Conservation (phyloP, 805 yeast species). For the Candida morakotiae region DNA sequence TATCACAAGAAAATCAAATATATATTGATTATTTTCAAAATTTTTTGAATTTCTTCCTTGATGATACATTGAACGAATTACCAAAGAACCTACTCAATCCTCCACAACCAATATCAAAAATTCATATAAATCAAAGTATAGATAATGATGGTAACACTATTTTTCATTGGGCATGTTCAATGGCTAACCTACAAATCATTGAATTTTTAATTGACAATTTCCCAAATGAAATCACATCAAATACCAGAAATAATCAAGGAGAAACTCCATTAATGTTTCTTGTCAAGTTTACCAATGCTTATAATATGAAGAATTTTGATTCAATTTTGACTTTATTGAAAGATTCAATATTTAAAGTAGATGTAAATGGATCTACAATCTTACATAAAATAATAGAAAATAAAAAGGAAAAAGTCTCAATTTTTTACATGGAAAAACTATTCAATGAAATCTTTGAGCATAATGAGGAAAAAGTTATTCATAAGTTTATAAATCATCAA, state of each 20-base stretch:
- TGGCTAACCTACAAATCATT: conserved; percentile 73
- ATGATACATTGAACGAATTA: conserved; percentile 29
- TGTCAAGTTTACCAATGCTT: conserved; percentile 38
- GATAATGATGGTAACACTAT: conserved; percentile 94
- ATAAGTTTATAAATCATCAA: conserved; percentile 70
- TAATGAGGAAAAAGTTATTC: conserved; percentile 22
- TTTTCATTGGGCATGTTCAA: conserved; percentile 92
- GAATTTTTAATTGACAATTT: conserved; percentile 59
- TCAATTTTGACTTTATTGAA: conserved; percentile 28
- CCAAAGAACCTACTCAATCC: conserved; percentile 47
- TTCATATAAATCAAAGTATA: conserved; percentile 77
- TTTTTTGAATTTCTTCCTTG: conserved; percentile 50
- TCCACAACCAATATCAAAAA: conserved; percentile 50
- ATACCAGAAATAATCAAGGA: conserved; percentile 74
- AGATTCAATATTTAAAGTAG: conserved; percentile 35
- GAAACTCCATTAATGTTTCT: conserved; percentile 71
- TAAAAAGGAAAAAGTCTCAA: conserved; percentile 32
- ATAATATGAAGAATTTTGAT: conserved; percentile 34
- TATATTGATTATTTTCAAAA: conserved; percentile 40
- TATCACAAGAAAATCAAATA: conserved; percentile 18
- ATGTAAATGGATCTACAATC: conserved; percentile 36
- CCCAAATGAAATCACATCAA: conserved; percentile 54
- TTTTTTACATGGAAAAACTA: conserved; percentile 36
- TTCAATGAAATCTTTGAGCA: conserved; percentile 25
- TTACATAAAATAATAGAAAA: conserved; percentile 37